Conservation (phyloP, 2,329 filamentous ascomycete species). For the Xylariaceae sp. region DNA sequence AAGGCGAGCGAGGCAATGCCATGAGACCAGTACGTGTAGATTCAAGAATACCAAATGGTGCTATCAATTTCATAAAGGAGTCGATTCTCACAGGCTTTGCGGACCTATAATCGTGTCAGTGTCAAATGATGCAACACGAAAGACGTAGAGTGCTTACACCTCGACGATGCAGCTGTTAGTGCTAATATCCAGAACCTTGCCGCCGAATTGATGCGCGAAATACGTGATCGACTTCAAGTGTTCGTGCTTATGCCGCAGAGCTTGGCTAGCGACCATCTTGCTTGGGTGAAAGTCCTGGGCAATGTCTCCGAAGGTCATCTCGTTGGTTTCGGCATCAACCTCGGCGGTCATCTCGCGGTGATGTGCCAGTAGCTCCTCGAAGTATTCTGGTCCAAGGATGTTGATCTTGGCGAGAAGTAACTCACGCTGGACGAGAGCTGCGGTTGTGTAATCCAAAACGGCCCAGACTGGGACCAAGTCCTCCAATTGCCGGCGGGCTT, state of each 20-base stretch:
- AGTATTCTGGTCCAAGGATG: constrained; percentile 96
- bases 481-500: constrained; percentile 92
- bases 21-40: constrained; percentile 95
- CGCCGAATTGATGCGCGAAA: constrained; percentile 95
- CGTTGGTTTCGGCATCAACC: constrained; percentile 53
- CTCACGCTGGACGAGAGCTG: constrained; percentile 94
- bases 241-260: constrained; percentile 94
- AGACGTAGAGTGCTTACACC: constrained; percentile 66
- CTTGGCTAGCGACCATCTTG: constrained; percentile 84
- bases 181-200: constrained; percentile 97
- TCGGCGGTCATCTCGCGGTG: constrained; percentile 82
- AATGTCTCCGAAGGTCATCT: constrained; percentile 53
- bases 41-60: constrained; percentile 94
- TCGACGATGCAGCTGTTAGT: constrained; percentile 99
- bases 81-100: constrained; percentile 94
- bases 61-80: constrained; percentile 95
- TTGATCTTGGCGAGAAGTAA: constrained; percentile 95
- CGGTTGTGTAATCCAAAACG: constrained; percentile 92
- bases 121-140: constrained; percentile 1
- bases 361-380: constrained; percentile 94
- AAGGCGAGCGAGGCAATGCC: constrained; percentile 91
- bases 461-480: constrained; percentile 98
- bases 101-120: constrained; percentile 61
- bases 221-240: constrained; percentile 96
- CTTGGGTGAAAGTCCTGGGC: constrained; percentile 85